Evolutionary conservation across 352 stramenopile genomes (phyloP).

Genomic region (Thraustochytrium sp.): DNA sequence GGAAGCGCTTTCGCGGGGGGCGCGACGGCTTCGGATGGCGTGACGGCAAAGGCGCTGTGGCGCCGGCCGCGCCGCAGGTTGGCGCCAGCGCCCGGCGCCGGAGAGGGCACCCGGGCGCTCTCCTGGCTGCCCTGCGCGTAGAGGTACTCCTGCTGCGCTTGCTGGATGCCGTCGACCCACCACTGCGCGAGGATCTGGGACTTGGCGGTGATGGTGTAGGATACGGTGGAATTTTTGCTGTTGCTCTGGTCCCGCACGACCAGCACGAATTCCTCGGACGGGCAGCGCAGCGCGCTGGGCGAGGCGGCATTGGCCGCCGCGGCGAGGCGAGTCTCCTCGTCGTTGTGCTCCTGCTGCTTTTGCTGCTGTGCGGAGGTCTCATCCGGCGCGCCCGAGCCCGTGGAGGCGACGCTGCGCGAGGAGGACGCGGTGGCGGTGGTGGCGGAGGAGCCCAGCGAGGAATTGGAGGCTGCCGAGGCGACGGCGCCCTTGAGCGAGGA

Average conservation of each 20-base stretch:
- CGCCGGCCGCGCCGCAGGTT: no score
- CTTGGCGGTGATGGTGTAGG: not conserved
- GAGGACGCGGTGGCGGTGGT: not conserved
- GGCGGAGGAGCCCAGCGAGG: no score
- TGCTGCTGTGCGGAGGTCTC: no score
- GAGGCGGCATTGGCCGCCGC: no score
- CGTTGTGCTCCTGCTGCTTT: no score
- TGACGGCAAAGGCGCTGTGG: no score
- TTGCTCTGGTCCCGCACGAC: not conserved
- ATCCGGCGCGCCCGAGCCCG: no score
- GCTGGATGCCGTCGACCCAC: slow-evolving; percentile 10
- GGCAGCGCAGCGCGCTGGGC: not conserved
- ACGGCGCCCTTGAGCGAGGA: not conserved
- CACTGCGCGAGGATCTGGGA: not conserved
- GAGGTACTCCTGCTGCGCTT: not conserved
- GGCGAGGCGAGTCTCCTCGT: no score
- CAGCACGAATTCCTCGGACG: slow-evolving; percentile 1
- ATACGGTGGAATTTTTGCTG: not conserved
- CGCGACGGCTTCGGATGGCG: no score
- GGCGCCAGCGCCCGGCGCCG: not conserved
- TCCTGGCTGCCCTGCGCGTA: not conserved
- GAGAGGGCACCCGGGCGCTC: no score
- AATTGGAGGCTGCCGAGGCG: not conserved
- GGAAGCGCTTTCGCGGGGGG: no score
- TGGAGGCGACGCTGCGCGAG: no score